Conservation (phyloP, 140 eudicot species). For the Stevia rebaudiana region DNA sequence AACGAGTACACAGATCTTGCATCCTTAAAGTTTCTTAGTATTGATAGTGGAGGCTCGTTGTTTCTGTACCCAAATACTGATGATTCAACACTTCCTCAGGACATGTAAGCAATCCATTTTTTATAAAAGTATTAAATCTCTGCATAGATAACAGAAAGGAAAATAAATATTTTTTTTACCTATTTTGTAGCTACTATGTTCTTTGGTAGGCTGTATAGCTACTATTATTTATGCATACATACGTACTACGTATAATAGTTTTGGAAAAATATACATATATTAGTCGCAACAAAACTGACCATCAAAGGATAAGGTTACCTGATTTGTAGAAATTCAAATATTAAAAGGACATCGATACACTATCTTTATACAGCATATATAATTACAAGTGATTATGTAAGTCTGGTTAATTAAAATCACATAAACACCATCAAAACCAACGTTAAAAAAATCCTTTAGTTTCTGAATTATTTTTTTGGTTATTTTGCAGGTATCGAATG, state of each 20-base stretch:
- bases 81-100: constrained; percentile 98
- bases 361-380: neutral
- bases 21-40: constrained; percentile 87
- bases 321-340: neutral
- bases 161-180: no score
- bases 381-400: neutral
- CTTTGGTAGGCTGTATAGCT: no score
- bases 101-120: constrained; percentile 58
- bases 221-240: no score
- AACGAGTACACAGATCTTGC: constrained; percentile 97
- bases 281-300: no score
- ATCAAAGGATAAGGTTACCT: neutral
- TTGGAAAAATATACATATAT: no score
- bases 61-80: constrained; percentile 83
- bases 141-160: neutral
- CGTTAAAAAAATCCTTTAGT: neutral
- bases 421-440: neutral
- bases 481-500: constrained; percentile 81
- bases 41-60: constrained; percentile 96
- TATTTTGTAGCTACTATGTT: no score
- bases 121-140: neutral
- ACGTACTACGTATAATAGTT: no score
- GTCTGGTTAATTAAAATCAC: neutral
- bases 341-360: neutral
- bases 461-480: neutral